Evolutionary conservation across 495 filamentous ascomycete species (phyloP), one percentile per base, ranked within the genome.

Genomic region (Aspergillus sclerotiicarbonarius): DNA sequence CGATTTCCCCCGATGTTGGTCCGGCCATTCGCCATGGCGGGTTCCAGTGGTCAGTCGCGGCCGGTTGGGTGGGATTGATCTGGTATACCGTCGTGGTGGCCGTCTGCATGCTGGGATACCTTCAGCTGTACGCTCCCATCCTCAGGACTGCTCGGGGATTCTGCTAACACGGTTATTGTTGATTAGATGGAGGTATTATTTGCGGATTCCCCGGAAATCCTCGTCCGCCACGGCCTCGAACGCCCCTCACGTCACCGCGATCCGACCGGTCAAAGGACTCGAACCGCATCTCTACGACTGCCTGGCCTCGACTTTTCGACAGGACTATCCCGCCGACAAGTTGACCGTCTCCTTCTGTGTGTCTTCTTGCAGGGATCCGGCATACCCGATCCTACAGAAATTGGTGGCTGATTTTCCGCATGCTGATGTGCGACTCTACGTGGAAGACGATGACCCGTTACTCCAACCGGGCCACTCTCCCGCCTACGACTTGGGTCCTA

Each of bases 231-330:
- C 63, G 12, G 33, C 65, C 21, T 37, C 66, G 3, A 57, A 72
- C 31, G 71, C 86, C 13, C 91, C 91, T n/a, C 90, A 92, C 74
- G 80, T 98, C 64, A 96, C 92, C 31, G 83, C 95, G 56, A 91
- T 99, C 58, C 90, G 95, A 5, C 95, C 95, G 0, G 85, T 95
- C 55, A 97, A 96, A 73, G 95, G 93, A 56, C 82, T 96, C 44
- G 95, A 99, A 65, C 87, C 90, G 1, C 82, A 87, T 63, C 85
- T 98, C 25, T 96, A 95, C 75, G 89, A 94, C 61, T 96, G 94
- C 59, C 87, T 99, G 37, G 87, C 90, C n/a, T 87, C 93, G 15
- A 91, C 89, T 18, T 96, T 97, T 74, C 84, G 79, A 21, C 91
- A 96, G 59, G 80, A 80, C 46, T 99, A 98, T 67, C 91, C 92